Evolutionary conservation across 208 protist species (phyloP), one percentile per base, ranked within the genome.

Genomic region (Phytomonas francai): DNA sequence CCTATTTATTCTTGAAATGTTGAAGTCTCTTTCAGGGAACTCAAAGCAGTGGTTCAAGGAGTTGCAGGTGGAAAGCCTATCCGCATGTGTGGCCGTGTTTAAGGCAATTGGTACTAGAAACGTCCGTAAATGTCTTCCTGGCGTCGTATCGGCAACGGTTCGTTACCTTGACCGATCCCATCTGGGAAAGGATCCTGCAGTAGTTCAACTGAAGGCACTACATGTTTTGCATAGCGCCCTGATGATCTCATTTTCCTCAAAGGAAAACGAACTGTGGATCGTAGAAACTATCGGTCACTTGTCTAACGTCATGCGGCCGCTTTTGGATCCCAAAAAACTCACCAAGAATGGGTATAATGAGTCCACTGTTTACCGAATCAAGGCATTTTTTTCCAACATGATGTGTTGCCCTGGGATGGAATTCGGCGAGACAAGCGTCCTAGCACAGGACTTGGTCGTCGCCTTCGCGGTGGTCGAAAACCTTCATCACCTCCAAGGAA

Each of bases 1-100:
- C 4, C 76, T 96, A 60, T 96, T 96, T 59, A 76, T 96, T 61
- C 83, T 91, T 54, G 88, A 91, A 67, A 67, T 96, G 39, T 77
- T 96, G 39, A 77, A 85, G 25, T 81, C 79, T 2, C 67, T 96
- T 25, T 77, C 80, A 28, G 88, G 88, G 0, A 80, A 92, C 70
- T 91, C 86, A 28, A 67, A 83, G 67, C 27, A 78, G 65, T 93
- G 88, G 88, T 96, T 89, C 77, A 81, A 84, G 11, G 63, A 76
- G 62, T 81, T 93, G 59, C 90, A 93, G 70, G 30, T 92, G 5
- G 78, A 80, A 49, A 79, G 77, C 33, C 72, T 93, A 19, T 56
- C 71, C 59, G 80, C 86, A 9, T 96, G 88, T 68, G 19, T 76
- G 29, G 51, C 85, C 0, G 77, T 96, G 29, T 51, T 92, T 29